These are phyloP conservation scores for Dichotomocladium elegans DNA, from an alignment of 371 early-diverging fungal genomes.

Conservation along the genomic window DNA sequence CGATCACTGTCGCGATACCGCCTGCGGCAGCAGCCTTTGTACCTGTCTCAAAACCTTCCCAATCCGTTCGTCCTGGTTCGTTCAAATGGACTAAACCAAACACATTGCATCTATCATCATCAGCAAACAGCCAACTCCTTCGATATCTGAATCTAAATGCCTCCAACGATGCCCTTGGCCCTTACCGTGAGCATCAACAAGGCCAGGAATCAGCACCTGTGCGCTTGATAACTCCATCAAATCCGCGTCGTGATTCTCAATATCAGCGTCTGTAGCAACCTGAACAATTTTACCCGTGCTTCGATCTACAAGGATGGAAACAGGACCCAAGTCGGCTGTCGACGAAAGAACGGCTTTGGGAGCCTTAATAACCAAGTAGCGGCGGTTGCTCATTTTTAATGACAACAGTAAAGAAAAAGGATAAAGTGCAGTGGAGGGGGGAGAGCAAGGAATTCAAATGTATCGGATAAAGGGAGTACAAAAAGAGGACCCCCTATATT, in stretches of 20 bases:
- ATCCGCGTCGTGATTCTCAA: slow-evolving; percentile 12
- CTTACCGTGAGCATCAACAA: slow-evolving; percentile 74
- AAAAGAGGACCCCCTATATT: neutral
- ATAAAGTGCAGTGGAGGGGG: neutral
- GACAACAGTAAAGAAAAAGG: neutral
- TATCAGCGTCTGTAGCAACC: slow-evolving; percentile 19
- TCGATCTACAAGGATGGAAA: slow-evolving; percentile 46
- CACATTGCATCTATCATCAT: too few relatives aligned
- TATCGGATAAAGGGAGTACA: neutral
- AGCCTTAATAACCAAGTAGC: slow-evolving; percentile 36
- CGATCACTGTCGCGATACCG: slow-evolving; percentile 75
- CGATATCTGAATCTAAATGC: neutral
- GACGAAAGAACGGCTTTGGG: slow-evolving; percentile 43
- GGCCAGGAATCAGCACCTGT: slow-evolving; percentile 67
- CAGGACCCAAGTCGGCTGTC: slow-evolving; percentile 30
- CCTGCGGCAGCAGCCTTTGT: slow-evolving; percentile 81
- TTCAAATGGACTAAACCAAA: slow-evolving; percentile 64
- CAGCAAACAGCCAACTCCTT: too few relatives aligned
- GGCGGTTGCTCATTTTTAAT: slow-evolving; percentile 4
- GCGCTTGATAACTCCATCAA: slow-evolving; percentile 31
- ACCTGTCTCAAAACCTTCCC: slow-evolving; percentile 83
- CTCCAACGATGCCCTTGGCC: too few relatives aligned
- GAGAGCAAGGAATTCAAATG: neutral
- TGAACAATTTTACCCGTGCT: slow-evolving; percentile 49
- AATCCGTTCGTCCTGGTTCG: slow-evolving; percentile 80